Evolutionary conservation across 164 flowering plant genomes (phyloP).

Genomic region (Sextonia rubra): DNA sequence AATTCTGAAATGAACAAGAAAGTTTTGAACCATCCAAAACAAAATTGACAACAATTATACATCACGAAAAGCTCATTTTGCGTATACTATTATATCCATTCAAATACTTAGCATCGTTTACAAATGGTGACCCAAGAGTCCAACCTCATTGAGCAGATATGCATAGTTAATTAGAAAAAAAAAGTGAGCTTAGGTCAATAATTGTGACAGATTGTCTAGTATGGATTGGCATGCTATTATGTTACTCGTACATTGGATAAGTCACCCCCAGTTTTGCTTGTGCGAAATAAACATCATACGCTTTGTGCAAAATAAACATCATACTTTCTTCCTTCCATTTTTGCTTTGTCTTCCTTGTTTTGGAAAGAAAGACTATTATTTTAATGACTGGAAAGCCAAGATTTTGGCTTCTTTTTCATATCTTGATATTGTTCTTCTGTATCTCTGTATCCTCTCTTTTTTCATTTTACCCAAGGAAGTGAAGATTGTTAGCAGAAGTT

Average conservation of each 20-base stretch:
- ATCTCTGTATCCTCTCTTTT: too few species aligned
- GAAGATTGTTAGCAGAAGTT: too few species aligned
- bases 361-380: too few species aligned
- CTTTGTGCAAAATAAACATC: not conserved
- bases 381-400: too few species aligned
- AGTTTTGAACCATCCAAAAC: not conserved
- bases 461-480: too few species aligned
- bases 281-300: not conserved
- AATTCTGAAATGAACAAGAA: too few species aligned
- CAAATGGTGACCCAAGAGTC: not conserved
- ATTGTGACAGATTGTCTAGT: too few species aligned
- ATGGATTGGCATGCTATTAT: too few species aligned
- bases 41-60: not conserved
- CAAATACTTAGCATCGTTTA: not conserved
- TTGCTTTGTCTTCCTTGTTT: too few species aligned
- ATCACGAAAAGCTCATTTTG: not conserved
- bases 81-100: not conserved
- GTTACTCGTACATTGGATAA: not conserved
- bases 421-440: too few species aligned
- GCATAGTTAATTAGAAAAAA: not conserved
- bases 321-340: not conserved
- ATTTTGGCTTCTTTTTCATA: too few species aligned
- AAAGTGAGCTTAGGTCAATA: not conserved
- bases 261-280: not conserved
- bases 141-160: not conserved